Conservation (phyloP, 805 yeast genomes). For the Barnettozyma pratensis region DNA sequence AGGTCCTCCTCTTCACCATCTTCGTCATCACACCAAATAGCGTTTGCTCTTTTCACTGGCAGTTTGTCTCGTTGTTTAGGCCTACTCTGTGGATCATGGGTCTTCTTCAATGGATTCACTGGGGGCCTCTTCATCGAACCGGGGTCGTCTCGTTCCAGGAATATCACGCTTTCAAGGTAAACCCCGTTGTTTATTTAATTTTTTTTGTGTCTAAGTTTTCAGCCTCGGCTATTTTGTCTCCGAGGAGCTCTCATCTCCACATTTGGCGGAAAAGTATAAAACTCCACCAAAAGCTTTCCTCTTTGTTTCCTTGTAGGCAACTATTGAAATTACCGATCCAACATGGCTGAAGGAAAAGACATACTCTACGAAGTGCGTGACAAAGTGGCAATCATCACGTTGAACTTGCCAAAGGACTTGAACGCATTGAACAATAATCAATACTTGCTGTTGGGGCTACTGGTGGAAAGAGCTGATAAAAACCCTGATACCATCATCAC, state of each 20-base stretch:
- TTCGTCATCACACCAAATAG: background rate
- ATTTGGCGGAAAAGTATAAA: too few species aligned
- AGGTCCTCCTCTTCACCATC: background rate
- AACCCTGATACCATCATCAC: constrained; percentile 62
- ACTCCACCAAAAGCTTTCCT: too few species aligned
- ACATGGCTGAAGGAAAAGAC: constrained; percentile 22
- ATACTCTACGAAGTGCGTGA: constrained; percentile 32
- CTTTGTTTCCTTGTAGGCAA: background rate
- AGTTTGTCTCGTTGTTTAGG: background rate
- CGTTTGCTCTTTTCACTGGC: background rate
- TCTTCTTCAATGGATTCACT: too few species aligned
- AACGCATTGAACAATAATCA: constrained; percentile 68
- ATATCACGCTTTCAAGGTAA: too few species aligned
- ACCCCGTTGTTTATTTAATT: too few species aligned
- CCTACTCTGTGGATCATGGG: background rate
- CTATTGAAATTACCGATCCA: background rate
- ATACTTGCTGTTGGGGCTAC: constrained; percentile 53
- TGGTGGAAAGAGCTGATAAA: constrained; percentile 55
- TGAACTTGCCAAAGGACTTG: constrained; percentile 53
- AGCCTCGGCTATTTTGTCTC: too few species aligned
- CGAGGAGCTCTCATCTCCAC: too few species aligned
- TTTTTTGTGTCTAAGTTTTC: too few species aligned
- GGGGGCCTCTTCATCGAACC: too few species aligned
- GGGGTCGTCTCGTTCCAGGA: too few species aligned
- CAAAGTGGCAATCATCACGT: constrained; percentile 54